Evolutionary conservation across 805 yeast species (phyloP), one percentile per base, ranked within the genome.

Genomic region (Kluyveromyces dobzhanskii): DNA sequence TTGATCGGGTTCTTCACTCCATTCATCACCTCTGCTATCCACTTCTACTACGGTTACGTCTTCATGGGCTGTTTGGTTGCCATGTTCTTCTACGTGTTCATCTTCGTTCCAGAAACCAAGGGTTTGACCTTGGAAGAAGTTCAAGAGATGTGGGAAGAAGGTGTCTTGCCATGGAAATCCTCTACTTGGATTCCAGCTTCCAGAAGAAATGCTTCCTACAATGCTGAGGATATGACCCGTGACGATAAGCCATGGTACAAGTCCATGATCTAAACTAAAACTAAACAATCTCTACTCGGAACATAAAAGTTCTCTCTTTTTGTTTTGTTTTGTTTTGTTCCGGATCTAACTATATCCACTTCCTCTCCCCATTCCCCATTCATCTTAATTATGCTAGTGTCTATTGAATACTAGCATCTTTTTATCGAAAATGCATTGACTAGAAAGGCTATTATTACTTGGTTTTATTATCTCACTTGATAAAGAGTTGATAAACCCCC

Each of bases 101-200:
- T 84, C 69, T 71, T 71, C 49, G 76, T 85, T 44, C 77, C 78
- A 51, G 90, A 83, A 64, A 85, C 94, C 40, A 78, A 76, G 66
- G 94, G 94, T 43, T 71, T 84, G 53, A 72, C 84, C 32, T 71
- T 85, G 58, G 94, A 85, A 65, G 87, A 85, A 63, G 85, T 85
- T 46, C 87, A 84, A 58, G 78, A 73, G 54, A 65, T 79, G 69
- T 71, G 66, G 51, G 59, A 69, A 21, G 61, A 64, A 37, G 62
- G 60, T 48, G 65, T 64, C 30, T 48, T 58, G 39, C 66, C 75
- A 37, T 70, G 74, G 73, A 56, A 61, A 41, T 76, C 81, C 11
- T 37, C 67, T 18, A 50, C 50, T 41, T 80, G 75, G 76, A 67
- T 65, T 39, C 81, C 82, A 49, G 66, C 76, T 30, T 46, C 65